A percentile compares a stretch with the other conserved stretches of the same genome.
Evolutionary conservation across 2,329 filamentous ascomycete genomes (phyloP).

Genomic region (Monosporascus sp.): DNA sequence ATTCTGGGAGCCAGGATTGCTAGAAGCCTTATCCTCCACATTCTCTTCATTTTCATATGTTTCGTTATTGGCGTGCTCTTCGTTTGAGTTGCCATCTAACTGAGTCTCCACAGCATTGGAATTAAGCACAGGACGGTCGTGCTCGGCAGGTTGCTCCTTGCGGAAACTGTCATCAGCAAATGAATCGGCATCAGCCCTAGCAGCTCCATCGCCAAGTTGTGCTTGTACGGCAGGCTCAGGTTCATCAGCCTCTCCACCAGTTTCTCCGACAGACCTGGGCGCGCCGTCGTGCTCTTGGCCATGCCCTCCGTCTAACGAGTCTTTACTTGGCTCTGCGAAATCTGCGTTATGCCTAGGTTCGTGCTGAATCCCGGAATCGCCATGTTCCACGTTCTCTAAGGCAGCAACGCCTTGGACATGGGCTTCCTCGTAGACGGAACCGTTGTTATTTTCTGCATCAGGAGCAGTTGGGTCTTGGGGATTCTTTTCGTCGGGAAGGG

Average conservation of each 20-base stretch:
- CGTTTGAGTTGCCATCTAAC: slow-evolving; percentile 13
- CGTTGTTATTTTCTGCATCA: background rate
- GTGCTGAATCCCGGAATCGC: slow-evolving; percentile 1
- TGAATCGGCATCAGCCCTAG: slow-evolving; percentile 4
- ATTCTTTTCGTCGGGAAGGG: background rate
- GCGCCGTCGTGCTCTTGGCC: background rate
- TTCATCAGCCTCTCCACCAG: slow-evolving; percentile 1
- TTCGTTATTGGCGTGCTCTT: slow-evolving; percentile 16
- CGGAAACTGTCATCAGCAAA: slow-evolving; percentile 1
- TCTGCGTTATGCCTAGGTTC: background rate
- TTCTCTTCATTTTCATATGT: slow-evolving; percentile 4
- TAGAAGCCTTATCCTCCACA: slow-evolving; percentile 3
- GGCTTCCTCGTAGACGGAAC: background rate
- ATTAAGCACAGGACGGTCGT: background rate
- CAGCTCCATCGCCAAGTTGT: slow-evolving; percentile 3
- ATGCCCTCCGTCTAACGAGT: background rate
- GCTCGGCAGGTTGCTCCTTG: slow-evolving; percentile 1
- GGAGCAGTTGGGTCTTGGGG: background rate
- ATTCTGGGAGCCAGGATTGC: background rate
- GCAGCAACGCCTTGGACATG: background rate
- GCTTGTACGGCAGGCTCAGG: slow-evolving; percentile 1
- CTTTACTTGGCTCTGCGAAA: background rate
- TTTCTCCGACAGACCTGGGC: background rate
- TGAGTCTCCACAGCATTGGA: slow-evolving; percentile 11
- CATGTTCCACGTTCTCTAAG: background rate